These are phyloP conservation scores for Plasmodium sp. DNA, from an alignment of 169 alveolate genomes.

Conservation along the genomic window DNA sequence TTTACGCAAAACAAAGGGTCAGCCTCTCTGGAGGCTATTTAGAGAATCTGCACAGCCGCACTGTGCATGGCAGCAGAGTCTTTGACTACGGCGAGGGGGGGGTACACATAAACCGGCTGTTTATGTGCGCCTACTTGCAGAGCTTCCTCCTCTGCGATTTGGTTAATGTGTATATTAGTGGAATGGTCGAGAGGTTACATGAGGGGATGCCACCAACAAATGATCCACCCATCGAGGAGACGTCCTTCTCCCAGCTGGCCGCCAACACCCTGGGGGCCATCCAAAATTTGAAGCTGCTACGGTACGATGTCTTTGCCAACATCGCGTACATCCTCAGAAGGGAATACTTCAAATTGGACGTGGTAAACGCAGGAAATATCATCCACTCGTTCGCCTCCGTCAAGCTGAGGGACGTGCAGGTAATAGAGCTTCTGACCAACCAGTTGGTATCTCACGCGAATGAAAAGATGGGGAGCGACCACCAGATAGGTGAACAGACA, in stretches of 20 bases:
- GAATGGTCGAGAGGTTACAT: neutral
- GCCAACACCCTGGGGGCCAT: constrained; percentile 59
- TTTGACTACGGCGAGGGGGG: neutral
- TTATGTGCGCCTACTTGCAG: constrained; percentile 19
- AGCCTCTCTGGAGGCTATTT: neutral
- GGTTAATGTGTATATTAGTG: constrained; percentile 1
- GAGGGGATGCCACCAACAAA: neutral
- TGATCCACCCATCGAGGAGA: neutral
- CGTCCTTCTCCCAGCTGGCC: constrained; percentile 39
- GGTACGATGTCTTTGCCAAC: constrained; percentile 22
- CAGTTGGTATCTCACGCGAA: neutral
- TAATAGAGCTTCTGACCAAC: neutral
- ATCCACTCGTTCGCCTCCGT: constrained; percentile 66
- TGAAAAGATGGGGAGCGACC: neutral
- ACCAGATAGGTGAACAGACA: constrained; percentile 13
- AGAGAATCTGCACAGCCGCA: neutral
- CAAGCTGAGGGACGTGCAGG: constrained; percentile 9
- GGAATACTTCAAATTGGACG: neutral
- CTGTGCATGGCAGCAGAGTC: neutral
- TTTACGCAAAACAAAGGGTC: neutral
- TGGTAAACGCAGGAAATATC: constrained; percentile 25
- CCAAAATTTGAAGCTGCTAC: constrained; percentile 21
- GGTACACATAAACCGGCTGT: constrained; percentile 44
- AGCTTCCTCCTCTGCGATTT: constrained; percentile 14
- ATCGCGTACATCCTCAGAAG: constrained; percentile 10